Percentiles rank a stretch among this genome's conserved stretches.
Conservation (phyloP, 768 basidiomycete species). For the Neoboletus subvelutipes region DNA sequence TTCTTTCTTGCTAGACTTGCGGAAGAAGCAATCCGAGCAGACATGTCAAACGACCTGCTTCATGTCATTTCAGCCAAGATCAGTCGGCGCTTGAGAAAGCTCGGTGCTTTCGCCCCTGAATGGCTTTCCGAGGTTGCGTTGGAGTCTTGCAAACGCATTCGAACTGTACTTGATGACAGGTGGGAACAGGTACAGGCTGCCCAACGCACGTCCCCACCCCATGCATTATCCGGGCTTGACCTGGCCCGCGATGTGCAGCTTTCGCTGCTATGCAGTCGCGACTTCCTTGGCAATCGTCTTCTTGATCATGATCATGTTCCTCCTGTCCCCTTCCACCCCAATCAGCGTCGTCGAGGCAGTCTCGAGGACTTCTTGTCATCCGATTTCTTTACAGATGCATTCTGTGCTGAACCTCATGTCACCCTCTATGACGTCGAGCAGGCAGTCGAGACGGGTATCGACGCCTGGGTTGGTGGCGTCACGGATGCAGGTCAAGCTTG, state of each 20-base stretch:
- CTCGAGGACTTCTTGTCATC: constrained; percentile 21
- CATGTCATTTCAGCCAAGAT: constrained; percentile 39
- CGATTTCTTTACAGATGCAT: constrained; percentile 11
- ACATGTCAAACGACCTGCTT: constrained; percentile 34
- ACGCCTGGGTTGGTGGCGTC: constrained; percentile 39
- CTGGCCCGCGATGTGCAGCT: constrained; percentile 32
- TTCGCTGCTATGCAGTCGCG: constrained; percentile 30
- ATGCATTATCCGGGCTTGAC: constrained; percentile 17
- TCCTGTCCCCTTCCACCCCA: not conserved
- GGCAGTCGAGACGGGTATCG: constrained; percentile 31
- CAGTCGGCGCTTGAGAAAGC: constrained; percentile 38
- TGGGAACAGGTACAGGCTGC: constrained; percentile 35
- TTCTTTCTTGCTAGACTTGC: constrained; percentile 37
- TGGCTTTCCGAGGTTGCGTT: constrained; percentile 15
- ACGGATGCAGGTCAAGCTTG: constrained; percentile 12
- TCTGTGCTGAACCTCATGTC: constrained; percentile 13
- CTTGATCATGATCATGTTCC: constrained; percentile 5
- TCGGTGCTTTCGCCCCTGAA: constrained; percentile 20
- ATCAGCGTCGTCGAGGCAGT: constrained; percentile 7
- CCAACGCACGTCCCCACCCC: constrained; percentile 24
- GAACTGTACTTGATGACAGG: constrained; percentile 29
- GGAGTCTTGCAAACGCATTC: constrained; percentile 15
- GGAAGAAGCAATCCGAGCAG: constrained; percentile 10
- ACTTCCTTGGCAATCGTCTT: constrained; percentile 28
- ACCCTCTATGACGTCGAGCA: constrained; percentile 40